These are phyloP conservation scores for Mycena venus DNA, from an alignment of 768 basidiomycete genomes.

Conservation along the genomic window DNA sequence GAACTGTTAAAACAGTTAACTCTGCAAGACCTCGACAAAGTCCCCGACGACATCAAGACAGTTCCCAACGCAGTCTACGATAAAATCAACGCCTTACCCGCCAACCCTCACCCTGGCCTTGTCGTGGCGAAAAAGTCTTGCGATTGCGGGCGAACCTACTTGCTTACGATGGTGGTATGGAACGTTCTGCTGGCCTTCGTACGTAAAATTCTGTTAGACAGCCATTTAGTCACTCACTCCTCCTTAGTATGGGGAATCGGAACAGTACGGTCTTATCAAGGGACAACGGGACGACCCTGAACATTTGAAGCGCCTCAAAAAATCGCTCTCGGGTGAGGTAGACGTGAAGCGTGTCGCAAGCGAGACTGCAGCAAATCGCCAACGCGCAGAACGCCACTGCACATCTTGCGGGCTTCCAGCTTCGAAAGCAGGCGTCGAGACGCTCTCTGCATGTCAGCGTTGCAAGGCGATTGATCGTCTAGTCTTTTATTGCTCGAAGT, in stretches of 20 bases:
- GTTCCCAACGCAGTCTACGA: slow-evolving; percentile 29
- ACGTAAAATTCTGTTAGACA: neutral
- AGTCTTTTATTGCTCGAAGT: slow-evolving; percentile 34
- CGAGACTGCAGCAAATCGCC: slow-evolving; percentile 18
- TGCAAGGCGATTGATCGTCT: slow-evolving; percentile 23
- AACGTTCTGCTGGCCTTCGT: slow-evolving; percentile 34
- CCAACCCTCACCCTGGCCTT: slow-evolving; percentile 17
- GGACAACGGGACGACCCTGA: neutral
- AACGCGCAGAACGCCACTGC: slow-evolving; percentile 21
- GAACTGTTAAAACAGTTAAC: slow-evolving; percentile 23
- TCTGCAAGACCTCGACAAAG: slow-evolving; percentile 21
- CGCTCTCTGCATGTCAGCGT: slow-evolving; percentile 16
- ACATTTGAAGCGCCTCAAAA: slow-evolving; percentile 3
- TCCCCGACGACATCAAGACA: slow-evolving; percentile 22
- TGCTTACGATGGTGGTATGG: slow-evolving; percentile 34
- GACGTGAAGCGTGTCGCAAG: neutral
- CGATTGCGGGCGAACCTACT: slow-evolving; percentile 10
- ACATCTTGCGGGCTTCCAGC: slow-evolving; percentile 27
- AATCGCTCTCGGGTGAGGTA: neutral
- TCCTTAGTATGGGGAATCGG: slow-evolving; percentile 29
- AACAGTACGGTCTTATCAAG: slow-evolving; percentile 29
- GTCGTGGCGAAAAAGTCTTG: neutral
- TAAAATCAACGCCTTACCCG: neutral
- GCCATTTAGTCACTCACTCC: neutral
- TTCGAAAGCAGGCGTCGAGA: slow-evolving; percentile 19